Base-by-base conservation (phyloP, 768 basidiomycete species). In the Lactarius tabidus region DNA sequence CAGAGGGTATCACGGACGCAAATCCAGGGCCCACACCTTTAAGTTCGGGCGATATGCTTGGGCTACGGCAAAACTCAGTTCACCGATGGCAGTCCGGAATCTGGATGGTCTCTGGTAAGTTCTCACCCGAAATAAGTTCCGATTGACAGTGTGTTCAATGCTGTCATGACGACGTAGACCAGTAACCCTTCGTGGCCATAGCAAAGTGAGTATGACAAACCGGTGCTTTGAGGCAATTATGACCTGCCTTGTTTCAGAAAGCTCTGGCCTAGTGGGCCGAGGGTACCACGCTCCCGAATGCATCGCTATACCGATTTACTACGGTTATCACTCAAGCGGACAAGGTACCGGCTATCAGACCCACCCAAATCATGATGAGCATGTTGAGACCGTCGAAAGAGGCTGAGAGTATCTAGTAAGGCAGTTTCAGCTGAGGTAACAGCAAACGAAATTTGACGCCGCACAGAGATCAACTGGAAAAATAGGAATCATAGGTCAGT, bases 161-260 rank as follows among this genome's bases (percentile, higher is more conserved):
- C 33, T 6, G 64, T 64, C 61, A 66, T 70, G 10, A 61, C 51
- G 41, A 62, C 52, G 60, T 65, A 70, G 60, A 64, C 63, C 14
- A 62, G 18, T 9, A 70, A 17, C 45, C 68, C 69, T 70, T 26
- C 29, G 35, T 48, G 57, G 35, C 52, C 38, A 53, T 20, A 18
- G 23, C n/a, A 10, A 64, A 9, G 36, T 63, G 10, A 60, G 35
- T 36, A 38, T 31, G 38, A 28, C 35, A 23, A 29, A 61, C 9
- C 26, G n/a, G 20, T 9, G 36, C 41, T 7, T 20, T 8, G 41
- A 17, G 57, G 9, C 26, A 57, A 64, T 31, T 41, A 56, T 18
- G 36, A 48, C 63, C 7, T 61, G 36, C 68, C 68, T 64, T 69
- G 68, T 56, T 60, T 66, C 38, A 69, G 51, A 41, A 69, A 64